These are phyloP conservation scores for Pogostemon cablin DNA, from an alignment of 257 asterid genomes.

Conservation along the genomic window DNA sequence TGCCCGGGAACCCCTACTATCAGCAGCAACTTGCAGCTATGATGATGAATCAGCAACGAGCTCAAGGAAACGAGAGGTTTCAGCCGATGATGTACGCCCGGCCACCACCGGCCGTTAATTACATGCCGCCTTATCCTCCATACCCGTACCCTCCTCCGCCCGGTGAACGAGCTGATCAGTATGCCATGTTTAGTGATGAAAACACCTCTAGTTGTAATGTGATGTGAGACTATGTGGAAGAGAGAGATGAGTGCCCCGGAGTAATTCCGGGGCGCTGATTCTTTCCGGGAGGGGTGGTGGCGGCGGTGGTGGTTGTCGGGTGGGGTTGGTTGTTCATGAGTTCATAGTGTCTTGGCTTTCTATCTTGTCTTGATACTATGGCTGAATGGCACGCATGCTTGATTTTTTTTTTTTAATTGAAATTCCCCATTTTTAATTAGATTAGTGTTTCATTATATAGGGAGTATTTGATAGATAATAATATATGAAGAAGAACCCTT, in stretches of 20 bases:
- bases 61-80: slow-evolving; percentile 87
- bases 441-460: slow-evolving; percentile 45
- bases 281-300: background rate
- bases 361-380: slow-evolving; percentile 42
- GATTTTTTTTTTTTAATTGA: slow-evolving; percentile 22
- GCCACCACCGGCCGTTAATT: slow-evolving; percentile 87
- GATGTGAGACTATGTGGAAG: slow-evolving; percentile 44
- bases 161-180: slow-evolving; percentile 55
- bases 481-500: slow-evolving; percentile 33
- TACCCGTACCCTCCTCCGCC: slow-evolving; percentile 67
- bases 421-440: slow-evolving; percentile 38
- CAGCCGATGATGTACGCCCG: slow-evolving; percentile 98
- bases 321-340: slow-evolving; percentile 14
- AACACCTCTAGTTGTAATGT: slow-evolving; percentile 66
- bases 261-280: background rate
- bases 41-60: slow-evolving; percentile 97
- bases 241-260: too few species aligned
- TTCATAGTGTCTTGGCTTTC: slow-evolving; percentile 37
- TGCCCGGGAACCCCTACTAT: slow-evolving; percentile 66
- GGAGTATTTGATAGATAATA: slow-evolving; percentile 46
- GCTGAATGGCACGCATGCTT: slow-evolving; percentile 48
- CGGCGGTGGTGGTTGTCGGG: background rate
- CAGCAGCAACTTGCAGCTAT: slow-evolving; percentile 78
- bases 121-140: slow-evolving; percentile 64
- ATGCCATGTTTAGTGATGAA: slow-evolving; percentile 67